Conservation (phyloP, 2,329 filamentous ascomycete species). For the Metarhizium rileyi region DNA sequence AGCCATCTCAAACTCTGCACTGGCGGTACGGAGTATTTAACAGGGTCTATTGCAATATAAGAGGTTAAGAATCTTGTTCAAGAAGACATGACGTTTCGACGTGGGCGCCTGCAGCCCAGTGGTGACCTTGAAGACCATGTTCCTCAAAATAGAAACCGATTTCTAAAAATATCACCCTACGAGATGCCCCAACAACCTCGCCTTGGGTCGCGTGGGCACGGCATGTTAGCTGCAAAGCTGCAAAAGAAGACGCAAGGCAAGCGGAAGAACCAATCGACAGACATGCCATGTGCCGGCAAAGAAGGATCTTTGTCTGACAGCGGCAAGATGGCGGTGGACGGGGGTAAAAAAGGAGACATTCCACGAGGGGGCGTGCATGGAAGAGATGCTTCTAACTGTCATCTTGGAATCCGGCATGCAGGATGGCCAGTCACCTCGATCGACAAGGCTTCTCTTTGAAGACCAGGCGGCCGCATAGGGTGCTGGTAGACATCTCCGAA, state of each 20-base stretch:
- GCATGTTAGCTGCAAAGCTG: background rate
- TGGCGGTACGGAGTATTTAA: no score
- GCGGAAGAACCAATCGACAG: background rate
- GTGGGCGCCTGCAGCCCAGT: slow-evolving; percentile 17
- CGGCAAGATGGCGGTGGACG: no score
- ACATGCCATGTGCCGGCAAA: background rate
- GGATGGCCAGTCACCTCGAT: background rate
- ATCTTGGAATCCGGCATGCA: background rate
- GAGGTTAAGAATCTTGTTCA: background rate
- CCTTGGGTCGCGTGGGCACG: background rate
- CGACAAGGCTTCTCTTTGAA: background rate
- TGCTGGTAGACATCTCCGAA: no score
- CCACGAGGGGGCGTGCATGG: no score
- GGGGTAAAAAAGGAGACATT: no score
- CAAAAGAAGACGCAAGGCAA: background rate
- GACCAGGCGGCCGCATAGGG: no score
- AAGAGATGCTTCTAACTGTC: no score
- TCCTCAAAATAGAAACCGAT: slow-evolving; percentile 26
- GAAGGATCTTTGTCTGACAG: background rate
- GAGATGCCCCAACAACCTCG: background rate
- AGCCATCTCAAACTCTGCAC: no score
- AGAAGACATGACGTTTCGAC: background rate
- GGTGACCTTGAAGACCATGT: slow-evolving; percentile 27
- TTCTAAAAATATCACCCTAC: slow-evolving; percentile 23
- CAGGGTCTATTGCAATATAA: background rate